A percentile compares a stretch with the other conserved stretches of the same genome.
phyloP scores from a whole-genome alignment of 768 basidiomycete genomes.

The Kwoniella sp. region DNA sequence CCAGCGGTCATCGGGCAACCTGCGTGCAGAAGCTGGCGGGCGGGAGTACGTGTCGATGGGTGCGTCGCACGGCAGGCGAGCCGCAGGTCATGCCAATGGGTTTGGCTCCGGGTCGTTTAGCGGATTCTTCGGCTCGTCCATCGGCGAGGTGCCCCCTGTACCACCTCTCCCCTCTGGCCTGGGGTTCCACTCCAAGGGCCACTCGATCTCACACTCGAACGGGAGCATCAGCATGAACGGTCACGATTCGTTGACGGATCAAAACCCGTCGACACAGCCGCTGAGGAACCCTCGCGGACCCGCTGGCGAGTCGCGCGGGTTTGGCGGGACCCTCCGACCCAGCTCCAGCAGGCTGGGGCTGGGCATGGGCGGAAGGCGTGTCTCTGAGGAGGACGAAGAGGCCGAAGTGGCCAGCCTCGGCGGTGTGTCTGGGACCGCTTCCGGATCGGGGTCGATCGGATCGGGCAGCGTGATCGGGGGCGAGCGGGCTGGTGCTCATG shows the following conservation, averaged over 20 bases:
- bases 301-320: constrained; percentile 40
- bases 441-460: constrained; percentile 11
- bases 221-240: constrained; percentile 1
- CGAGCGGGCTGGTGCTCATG: constrained; percentile 4
- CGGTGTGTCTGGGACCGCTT: constrained; percentile 2
- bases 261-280: constrained; percentile 14
- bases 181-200: constrained; percentile 11
- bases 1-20: constrained; percentile 49
- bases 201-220: constrained; percentile 9
- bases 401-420: constrained; percentile 6
- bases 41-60: constrained; percentile 39
- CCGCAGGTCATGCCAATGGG: constrained; percentile 19
- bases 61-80: constrained; percentile 28
- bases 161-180: constrained; percentile 36
- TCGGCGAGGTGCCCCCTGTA: constrained; percentile 35
- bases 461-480: constrained; percentile 4
- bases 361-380: constrained; percentile 6
- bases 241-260: neutral
- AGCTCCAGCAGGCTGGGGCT: constrained; percentile 1
- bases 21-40: constrained; percentile 25
- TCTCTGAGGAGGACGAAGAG: constrained; percentile 21
- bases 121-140: constrained; percentile 30
- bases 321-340: constrained; percentile 17
- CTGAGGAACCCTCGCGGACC: constrained; percentile 45
- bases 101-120: constrained; percentile 29